phyloP scores from a whole-genome alignment of 116 monocot species.

The Cymodocea nodosa region DNA sequence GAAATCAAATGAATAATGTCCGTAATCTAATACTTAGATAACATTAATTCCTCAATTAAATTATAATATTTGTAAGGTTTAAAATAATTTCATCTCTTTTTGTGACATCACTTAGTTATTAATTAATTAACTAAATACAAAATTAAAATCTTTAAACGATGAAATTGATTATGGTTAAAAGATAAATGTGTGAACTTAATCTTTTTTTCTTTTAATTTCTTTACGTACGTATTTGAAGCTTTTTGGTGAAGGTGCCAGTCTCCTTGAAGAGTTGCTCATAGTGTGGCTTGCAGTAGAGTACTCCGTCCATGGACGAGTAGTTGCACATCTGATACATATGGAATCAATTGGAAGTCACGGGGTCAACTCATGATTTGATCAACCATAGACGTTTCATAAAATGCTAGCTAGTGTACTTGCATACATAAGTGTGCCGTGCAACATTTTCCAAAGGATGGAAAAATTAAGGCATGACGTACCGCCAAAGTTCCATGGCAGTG shows the following conservation, averaged over 20 bases:
- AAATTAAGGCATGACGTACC: too few species aligned
- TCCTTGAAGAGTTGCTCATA: conserved; percentile 96
- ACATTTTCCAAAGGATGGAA: too few species aligned
- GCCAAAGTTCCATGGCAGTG: conserved; percentile 54
- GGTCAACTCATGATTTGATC: not conserved
- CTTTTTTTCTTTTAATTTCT: not conserved
- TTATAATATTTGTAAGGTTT: too few species aligned
- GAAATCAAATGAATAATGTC: not conserved
- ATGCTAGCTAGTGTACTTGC: too few species aligned
- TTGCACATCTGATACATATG: conserved; percentile 61
- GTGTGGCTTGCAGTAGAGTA: conserved; percentile 86
- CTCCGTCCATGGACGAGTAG: conserved; percentile 90
- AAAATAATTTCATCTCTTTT: too few species aligned
- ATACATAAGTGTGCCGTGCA: too few species aligned
- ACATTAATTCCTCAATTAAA: too few species aligned
- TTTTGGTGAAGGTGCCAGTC: conserved; percentile 73
- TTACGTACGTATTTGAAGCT: conserved; percentile 42
- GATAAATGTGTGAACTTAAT: not conserved
- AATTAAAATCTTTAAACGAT: too few species aligned
- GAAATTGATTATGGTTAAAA: too few species aligned
- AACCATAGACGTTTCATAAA: not conserved
- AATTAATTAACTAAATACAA: too few species aligned
- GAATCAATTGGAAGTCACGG: not conserved
- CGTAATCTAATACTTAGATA: not conserved
- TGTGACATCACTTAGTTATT: too few species aligned